A percentile compares a stretch with the other conserved stretches of the same genome.
Evolutionary conservation across 352 stramenopile genomes (phyloP).

Genomic region (Phytophthora chlamydospora): DNA sequence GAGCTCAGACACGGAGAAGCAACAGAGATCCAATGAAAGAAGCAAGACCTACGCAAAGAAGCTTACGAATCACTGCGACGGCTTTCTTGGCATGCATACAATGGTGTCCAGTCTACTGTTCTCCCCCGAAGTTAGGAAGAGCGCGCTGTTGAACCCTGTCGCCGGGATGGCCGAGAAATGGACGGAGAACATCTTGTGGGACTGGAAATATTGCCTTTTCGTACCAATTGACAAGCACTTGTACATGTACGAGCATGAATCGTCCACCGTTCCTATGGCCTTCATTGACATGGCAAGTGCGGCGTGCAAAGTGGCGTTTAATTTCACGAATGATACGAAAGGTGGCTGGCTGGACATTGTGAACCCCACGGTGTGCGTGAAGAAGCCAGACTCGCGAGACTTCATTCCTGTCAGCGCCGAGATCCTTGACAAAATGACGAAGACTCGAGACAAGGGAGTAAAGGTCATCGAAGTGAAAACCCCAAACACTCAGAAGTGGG

Average conservation of each 20-base stretch:
- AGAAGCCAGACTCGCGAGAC: slow-evolving; percentile 32
- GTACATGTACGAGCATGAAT: slow-evolving; percentile 70
- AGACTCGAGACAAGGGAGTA: slow-evolving; percentile 36
- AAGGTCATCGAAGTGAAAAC: slow-evolving; percentile 66
- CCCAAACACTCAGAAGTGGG: slow-evolving; percentile 53
- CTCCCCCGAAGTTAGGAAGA: slow-evolving; percentile 38
- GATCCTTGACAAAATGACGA: slow-evolving; percentile 44
- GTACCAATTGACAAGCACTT: slow-evolving; percentile 50
- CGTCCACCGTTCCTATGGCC: slow-evolving; percentile 40
- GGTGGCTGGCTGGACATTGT: slow-evolving; percentile 67
- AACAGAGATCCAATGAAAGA: not conserved
- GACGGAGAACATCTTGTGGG: slow-evolving; percentile 54
- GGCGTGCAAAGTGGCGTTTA: slow-evolving; percentile 51
- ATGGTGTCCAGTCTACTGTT: slow-evolving; percentile 55
- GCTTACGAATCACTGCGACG: slow-evolving; percentile 58
- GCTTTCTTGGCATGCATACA: slow-evolving; percentile 58
- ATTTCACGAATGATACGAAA: slow-evolving; percentile 43
- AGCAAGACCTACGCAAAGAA: slow-evolving; percentile 57
- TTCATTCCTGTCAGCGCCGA: slow-evolving; percentile 41
- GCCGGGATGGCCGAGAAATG: slow-evolving; percentile 46
- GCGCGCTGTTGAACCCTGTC: slow-evolving; percentile 43
- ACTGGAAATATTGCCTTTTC: slow-evolving; percentile 80
- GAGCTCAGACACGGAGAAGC: not conserved
- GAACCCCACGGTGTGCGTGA: slow-evolving; percentile 49
- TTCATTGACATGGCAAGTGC: slow-evolving; percentile 65